Percentiles rank a stretch among this genome's conserved stretches.
Evolutionary conservation across 108 stramenopile genomes (phyloP).

Genomic region (Pseudonitzschia multiseries): DNA sequence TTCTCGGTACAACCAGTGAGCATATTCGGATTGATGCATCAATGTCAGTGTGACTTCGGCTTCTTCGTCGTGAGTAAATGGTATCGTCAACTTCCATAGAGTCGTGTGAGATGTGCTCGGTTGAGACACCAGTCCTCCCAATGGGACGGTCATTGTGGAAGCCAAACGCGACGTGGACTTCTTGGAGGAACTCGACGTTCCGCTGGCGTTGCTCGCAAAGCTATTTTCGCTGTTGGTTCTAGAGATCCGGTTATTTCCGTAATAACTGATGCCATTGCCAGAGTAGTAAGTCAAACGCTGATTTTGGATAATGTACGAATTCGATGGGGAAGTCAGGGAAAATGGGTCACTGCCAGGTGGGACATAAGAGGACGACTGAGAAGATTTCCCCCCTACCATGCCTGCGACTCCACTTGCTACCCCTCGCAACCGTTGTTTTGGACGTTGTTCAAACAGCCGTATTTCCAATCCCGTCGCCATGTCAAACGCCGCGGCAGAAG

Average conservation of each 20-base stretch:
- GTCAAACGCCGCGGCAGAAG: conserved; percentile 7
- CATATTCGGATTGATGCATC: conserved; percentile 43
- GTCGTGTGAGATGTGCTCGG: conserved; percentile 21
- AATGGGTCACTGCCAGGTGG: conserved; percentile 11
- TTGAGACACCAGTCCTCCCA: conserved; percentile 36
- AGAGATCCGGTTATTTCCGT: not conserved
- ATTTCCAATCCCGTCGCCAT: conserved; percentile 28
- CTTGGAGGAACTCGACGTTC: not conserved
- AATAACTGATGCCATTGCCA: not conserved
- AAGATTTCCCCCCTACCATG: conserved; percentile 7
- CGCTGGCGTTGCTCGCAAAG: not conserved
- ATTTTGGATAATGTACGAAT: not conserved
- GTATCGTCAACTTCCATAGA: conserved; percentile 27
- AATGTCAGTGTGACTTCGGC: conserved; percentile 28
- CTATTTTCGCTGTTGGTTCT: conserved; percentile 21
- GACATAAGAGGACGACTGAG: conserved; percentile 4
- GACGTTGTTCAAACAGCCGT: conserved; percentile 24
- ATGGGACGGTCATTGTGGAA: conserved; percentile 26
- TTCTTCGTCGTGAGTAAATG: conserved; percentile 26
- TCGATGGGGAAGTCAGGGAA: conserved; percentile 10
- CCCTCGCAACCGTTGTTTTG: conserved; percentile 1
- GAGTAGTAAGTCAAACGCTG: conserved; percentile 8
- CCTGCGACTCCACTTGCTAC: conserved; percentile 1
- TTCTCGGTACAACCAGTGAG: conserved; percentile 50
- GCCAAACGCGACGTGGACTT: conserved; percentile 17